Conservation (phyloP, 1,139 yeast genomes). For the Geotrichum carabidarum region DNA sequence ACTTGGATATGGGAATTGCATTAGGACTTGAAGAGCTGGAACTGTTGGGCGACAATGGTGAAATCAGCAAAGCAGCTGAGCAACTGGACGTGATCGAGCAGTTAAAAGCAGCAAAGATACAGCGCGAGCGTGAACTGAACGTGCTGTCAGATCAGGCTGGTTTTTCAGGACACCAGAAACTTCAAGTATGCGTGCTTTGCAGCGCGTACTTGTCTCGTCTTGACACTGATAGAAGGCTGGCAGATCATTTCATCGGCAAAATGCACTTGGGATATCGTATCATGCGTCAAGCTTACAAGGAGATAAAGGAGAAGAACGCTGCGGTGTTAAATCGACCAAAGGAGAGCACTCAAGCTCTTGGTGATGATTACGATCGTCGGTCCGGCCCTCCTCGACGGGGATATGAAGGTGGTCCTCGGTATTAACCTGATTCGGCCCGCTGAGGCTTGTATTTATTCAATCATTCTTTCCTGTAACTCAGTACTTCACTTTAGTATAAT, state of each 20-base stretch:
- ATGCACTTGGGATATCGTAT: slow-evolving; percentile 76
- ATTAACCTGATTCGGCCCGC: too few species aligned
- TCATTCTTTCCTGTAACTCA: too few species aligned
- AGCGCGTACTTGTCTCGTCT: slow-evolving; percentile 84
- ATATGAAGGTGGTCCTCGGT: too few species aligned
- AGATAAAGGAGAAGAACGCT: slow-evolving; percentile 39
- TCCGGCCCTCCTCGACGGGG: neutral
- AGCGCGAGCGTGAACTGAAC: slow-evolving; percentile 50
- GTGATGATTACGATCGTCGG: neutral
- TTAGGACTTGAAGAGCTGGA: slow-evolving; percentile 67
- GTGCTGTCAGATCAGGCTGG: slow-evolving; percentile 66
- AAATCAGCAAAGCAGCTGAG: slow-evolving; percentile 49
- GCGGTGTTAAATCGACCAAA: neutral
- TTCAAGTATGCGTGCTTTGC: slow-evolving; percentile 87
- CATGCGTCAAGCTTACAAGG: slow-evolving; percentile 61
- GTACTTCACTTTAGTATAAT: too few species aligned
- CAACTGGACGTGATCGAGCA: slow-evolving; percentile 41
- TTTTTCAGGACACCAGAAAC: slow-evolving; percentile 81
- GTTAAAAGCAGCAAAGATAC: slow-evolving; percentile 40
- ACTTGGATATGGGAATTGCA: slow-evolving; percentile 60
- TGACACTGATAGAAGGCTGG: slow-evolving; percentile 84
- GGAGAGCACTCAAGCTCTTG: too few species aligned
- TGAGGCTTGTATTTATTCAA: too few species aligned
- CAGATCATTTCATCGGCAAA: slow-evolving; percentile 88
- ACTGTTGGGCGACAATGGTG: slow-evolving; percentile 48